Evolutionary conservation across 2,329 filamentous ascomycete species (phyloP), one percentile per base, ranked within the genome.

Genomic region (Scytalidium sp.): DNA sequence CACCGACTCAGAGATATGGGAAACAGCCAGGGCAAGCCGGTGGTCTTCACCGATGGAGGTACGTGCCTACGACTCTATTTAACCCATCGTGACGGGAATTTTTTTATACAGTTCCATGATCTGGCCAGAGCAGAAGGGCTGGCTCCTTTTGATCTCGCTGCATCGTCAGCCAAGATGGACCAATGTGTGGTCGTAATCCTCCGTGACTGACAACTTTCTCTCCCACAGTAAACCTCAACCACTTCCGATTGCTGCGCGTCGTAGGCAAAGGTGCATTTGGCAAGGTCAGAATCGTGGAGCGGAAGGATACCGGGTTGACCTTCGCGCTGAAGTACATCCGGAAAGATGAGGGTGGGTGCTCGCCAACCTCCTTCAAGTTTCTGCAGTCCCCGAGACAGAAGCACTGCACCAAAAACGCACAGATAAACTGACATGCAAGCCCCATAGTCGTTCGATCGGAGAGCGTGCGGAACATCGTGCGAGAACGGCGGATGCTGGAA

Each of bases 271-370:
- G 94, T 64, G 94, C 94, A 50, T 99, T 99, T 75, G 94, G 94
- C 64, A 99, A 99, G 73, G 94, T 99, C 54, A 88, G 94, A 64
- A 99, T 99, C 60, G 94, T 99, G 65, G 94, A 99, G 78, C 84
- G 92, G 60, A 97, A 97, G 72, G 94, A 99, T 67, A 96, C 91
- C 1, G 87, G 85, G 50, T 74, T 97, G 62, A 93, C 92, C 2
- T 99, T 99, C 70, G 94, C 94, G 41, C 79, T 99, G 57, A 99
- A 99, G 72, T 97, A 97, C 70, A 97, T 97, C 57, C 85, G 92
- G 59, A 97, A 97, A 81, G 93, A 97, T 87, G 93, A 97, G 83
- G 89, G 91, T 92, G 65, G 55, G 83, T 72, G 50, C 45, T 41
- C 7, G 41, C 49, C 45, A 15, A 29, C 23, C 21, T 19, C 13